These are phyloP conservation scores for Penicillium corylophilum DNA, from an alignment of 2,329 filamentous ascomycete genomes.

Conservation along the genomic window DNA sequence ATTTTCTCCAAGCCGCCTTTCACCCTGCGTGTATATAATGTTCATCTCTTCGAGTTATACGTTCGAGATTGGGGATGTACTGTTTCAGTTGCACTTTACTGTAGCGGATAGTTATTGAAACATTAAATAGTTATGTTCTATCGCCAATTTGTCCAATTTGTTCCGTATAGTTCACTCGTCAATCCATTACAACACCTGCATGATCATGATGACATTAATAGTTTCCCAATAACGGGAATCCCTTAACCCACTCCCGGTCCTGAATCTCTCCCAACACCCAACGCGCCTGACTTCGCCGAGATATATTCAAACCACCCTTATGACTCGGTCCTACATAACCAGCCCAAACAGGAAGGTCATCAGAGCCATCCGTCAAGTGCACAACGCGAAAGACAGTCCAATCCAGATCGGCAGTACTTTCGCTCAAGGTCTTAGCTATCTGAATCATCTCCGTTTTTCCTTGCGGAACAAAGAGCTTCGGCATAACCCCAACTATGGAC, in stretches of 20 bases:
- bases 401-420: background rate
- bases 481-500: background rate
- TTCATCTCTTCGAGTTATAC: conserved; percentile 15
- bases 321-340: background rate
- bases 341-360: background rate
- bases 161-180: background rate
- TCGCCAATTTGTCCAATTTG: background rate
- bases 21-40: conserved; percentile 21
- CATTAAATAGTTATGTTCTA: background rate
- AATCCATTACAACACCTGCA: background rate
- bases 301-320: background rate
- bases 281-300: background rate
- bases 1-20: conserved; percentile 5
- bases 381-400: background rate
- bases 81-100: conserved; percentile 1
- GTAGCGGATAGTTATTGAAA: conserved; percentile 13
- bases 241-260: background rate
- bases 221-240: background rate
- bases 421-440: background rate
- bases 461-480: background rate
- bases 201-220: background rate
- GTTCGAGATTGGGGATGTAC: conserved; percentile 5
- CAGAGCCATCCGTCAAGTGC: background rate
- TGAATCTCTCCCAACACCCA: background rate
- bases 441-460: background rate